A percentile compares a stretch with the other conserved stretches of the same genome.
These are phyloP conservation scores for Ambrosia hybrid DNA, from an alignment of 140 eudicot species.

Conservation along the genomic window DNA sequence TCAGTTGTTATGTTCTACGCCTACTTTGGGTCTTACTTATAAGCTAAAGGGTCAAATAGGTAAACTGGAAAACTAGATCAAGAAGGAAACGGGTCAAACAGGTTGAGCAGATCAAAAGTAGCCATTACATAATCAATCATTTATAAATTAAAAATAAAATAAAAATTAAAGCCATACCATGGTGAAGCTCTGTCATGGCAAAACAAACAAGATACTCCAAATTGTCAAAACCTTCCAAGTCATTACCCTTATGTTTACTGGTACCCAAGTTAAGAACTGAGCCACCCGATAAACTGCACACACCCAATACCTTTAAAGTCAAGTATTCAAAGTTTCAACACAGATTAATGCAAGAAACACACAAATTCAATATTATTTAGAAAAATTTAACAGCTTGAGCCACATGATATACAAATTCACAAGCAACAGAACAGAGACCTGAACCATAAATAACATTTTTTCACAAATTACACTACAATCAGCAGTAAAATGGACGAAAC, in stretches of 20 bases:
- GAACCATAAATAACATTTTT: not conserved
- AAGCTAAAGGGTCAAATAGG: too few species aligned
- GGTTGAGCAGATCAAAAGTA: too few species aligned
- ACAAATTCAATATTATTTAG: not conserved
- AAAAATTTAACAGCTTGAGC: not conserved
- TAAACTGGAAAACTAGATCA: too few species aligned
- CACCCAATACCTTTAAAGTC: not conserved
- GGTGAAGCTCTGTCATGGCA: slow-evolving; percentile 98
- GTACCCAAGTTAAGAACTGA: slow-evolving; percentile 86
- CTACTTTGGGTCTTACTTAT: too few species aligned
- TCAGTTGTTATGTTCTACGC: too few species aligned
- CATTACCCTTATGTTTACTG: slow-evolving; percentile 47
- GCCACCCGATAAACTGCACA: slow-evolving; percentile 87
- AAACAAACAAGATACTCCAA: slow-evolving; percentile 87
- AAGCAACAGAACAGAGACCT: not conserved
- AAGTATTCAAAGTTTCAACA: not conserved
- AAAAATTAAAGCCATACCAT: slow-evolving; percentile 45
- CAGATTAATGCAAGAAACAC: not conserved
- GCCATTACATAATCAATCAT: too few species aligned
- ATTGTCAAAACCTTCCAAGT: slow-evolving; percentile 81
- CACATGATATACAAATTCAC: slow-evolving; percentile 1
- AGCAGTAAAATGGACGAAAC: too few species aligned
- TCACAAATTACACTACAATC: too few species aligned
- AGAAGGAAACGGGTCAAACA: too few species aligned
- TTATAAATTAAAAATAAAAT: not conserved